A percentile compares a stretch with the other conserved stretches of the same genome.
Conservation (phyloP, 768 basidiomycete genomes). For the Suillus alpinus region DNA sequence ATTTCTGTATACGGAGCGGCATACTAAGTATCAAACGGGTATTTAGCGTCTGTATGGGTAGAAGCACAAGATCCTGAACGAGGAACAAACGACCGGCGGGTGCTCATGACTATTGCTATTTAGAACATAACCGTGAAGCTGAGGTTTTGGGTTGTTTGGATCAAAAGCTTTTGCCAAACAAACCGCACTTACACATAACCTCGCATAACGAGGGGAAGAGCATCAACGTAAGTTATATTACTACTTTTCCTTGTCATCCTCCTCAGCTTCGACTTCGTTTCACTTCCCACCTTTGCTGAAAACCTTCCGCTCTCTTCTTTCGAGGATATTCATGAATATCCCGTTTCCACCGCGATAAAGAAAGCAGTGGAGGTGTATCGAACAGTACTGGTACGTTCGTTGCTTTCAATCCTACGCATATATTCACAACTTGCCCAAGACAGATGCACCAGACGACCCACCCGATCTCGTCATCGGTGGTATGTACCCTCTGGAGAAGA, state of each 20-base stretch:
- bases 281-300: conserved; percentile 81
- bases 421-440: conserved; percentile 24
- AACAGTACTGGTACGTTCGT: conserved; percentile 59
- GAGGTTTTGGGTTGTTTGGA: not conserved
- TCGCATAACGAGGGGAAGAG: not conserved
- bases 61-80: conserved; percentile 3
- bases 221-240: conserved; percentile 23
- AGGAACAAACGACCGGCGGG: conserved; percentile 1
- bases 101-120: not conserved
- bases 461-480: conserved; percentile 82
- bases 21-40: not conserved
- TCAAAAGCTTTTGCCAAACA: conserved; percentile 5
- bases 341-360: conserved; percentile 70
- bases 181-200: not conserved
- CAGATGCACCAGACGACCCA: conserved; percentile 58
- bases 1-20: not conserved
- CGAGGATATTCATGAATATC: conserved; percentile 69
- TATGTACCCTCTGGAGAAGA: conserved; percentile 22
- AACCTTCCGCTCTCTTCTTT: conserved; percentile 66
- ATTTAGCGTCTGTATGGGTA: not conserved
- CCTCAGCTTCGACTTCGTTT: too few relatives aligned
- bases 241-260: too few relatives aligned
- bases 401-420: not conserved
- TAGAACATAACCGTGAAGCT: not conserved
- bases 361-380: conserved; percentile 89